Evolutionary conservation across 2,329 filamentous ascomycete species (phyloP), one percentile per base, ranked within the genome.

Genomic region (Arthrobotrys sinensis): DNA sequence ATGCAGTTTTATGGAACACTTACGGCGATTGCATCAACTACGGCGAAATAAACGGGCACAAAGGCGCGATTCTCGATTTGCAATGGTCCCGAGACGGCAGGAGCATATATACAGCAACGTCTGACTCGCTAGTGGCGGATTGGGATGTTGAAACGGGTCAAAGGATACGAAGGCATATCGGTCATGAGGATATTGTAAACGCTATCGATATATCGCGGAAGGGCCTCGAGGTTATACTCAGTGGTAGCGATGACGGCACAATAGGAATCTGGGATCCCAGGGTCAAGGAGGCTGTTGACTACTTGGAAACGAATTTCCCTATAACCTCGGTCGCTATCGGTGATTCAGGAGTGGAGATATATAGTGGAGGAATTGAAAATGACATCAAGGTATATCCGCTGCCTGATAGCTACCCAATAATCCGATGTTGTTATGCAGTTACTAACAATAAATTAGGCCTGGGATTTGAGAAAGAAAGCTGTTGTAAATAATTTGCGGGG

Each of bases 121-220:
- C 96, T 81, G 96, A 99, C 84, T 94, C 91, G 89, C 93, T 94
- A 81, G 88, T 98, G 34, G 94, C 94, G 45, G 97, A 93, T 84
- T 99, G 95, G 95, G 95, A 99, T 83, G 86, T 97, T 48, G 95
- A 96, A 81, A 94, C 93, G 0, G 95, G 95, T n/a, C 89, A 91
- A 80, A 90, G 96, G 82, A 97, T 98, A 88, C 91, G 96, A 80
- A 90, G 93, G 83, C 96, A 99, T 83, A 87, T 94, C 10, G 96
- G 96, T 0, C 96, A 99, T 83, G 94, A 97, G 82, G 95, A 97
- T 84, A 89, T 97, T n/a, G 91, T 99, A 86, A 99, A 98, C 84
- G 89, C 91, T 78, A 86, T 98, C 84, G 94, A 97, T 82, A 90
- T 96, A 79, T 96, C 91, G 86, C 92, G 91, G 83, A 89, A 96